Conservation (phyloP, 2,329 filamentous ascomycete genomes). For the Pestalotiopsis fici region DNA sequence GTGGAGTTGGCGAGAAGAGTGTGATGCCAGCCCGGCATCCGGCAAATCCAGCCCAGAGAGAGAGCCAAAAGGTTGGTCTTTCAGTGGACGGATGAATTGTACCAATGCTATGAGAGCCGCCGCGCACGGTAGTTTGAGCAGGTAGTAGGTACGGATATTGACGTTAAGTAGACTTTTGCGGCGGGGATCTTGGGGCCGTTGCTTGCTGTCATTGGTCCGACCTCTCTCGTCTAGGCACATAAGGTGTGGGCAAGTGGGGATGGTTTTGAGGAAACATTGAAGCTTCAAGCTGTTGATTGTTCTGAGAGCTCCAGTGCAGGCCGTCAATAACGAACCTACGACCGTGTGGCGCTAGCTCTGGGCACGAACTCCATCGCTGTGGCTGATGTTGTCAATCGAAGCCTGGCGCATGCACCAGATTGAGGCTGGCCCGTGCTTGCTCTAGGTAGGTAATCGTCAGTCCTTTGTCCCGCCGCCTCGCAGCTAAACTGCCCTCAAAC, state of each 20-base stretch:
- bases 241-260: neutral
- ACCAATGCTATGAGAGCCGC: too few relatives aligned
- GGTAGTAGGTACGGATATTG: neutral
- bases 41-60: neutral
- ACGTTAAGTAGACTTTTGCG: too few relatives aligned
- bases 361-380: neutral
- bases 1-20: neutral
- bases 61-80: neutral
- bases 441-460: neutral
- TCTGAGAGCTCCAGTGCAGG: too few relatives aligned
- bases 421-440: neutral
- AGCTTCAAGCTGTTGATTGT: too few relatives aligned
- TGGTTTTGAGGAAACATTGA: neutral
- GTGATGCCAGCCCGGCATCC: neutral
- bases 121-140: too few relatives aligned
- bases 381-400: neutral
- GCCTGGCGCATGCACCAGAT: neutral
- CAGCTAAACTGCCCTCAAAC: neutral
- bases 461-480: neutral
- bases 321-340: too few relatives aligned
- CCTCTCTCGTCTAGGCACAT: neutral
- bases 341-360: too few relatives aligned
- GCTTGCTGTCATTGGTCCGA: neutral
- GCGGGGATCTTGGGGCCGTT: too few relatives aligned
- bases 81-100: neutral